These are phyloP conservation scores for Termitomyces sp. DNA, from an alignment of 768 basidiomycete genomes.

Conservation along the genomic window DNA sequence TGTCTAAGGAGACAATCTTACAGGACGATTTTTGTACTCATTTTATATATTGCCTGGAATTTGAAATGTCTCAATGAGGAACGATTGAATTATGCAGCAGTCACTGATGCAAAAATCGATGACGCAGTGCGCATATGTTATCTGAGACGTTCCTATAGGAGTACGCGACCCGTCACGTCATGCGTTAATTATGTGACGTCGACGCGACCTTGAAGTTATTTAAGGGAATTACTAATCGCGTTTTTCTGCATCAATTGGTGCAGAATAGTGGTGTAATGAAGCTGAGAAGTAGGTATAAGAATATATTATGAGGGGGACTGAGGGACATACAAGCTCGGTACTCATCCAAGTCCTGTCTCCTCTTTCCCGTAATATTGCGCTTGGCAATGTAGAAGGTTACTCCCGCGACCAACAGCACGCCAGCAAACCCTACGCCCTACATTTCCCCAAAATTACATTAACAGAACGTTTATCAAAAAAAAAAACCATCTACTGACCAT, in stretches of 20 bases:
- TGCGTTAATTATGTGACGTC: conserved; percentile 2
- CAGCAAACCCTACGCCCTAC: conserved; percentile 26
- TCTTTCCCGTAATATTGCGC: conserved; percentile 23
- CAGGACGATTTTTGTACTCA: not conserved
- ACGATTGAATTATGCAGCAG: not conserved
- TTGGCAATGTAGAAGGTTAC: conserved; percentile 29
- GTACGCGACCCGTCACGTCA: conserved; percentile 8
- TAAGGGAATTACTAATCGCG: not conserved
- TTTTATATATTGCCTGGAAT: not conserved
- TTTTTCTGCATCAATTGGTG: not conserved
- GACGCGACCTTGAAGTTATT: not conserved
- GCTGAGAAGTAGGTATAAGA: not conserved
- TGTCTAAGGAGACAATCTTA: no score
- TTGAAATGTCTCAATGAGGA: not conserved
- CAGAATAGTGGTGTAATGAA: not conserved
- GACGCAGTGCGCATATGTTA: not conserved
- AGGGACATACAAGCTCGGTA: conserved; percentile 22
- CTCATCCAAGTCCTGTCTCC: conserved; percentile 28
- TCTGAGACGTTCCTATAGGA: not conserved
- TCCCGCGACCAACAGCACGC: conserved; percentile 25
- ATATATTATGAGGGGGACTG: not conserved
- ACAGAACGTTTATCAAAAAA: not conserved
- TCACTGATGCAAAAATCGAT: not conserved
- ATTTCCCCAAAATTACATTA: conserved; percentile 1
- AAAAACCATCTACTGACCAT: conserved; percentile 9